Percentiles rank a stretch among this genome's conserved stretches.
Conservation (phyloP, 805 yeast species). For the Komagataella pastoris region DNA sequence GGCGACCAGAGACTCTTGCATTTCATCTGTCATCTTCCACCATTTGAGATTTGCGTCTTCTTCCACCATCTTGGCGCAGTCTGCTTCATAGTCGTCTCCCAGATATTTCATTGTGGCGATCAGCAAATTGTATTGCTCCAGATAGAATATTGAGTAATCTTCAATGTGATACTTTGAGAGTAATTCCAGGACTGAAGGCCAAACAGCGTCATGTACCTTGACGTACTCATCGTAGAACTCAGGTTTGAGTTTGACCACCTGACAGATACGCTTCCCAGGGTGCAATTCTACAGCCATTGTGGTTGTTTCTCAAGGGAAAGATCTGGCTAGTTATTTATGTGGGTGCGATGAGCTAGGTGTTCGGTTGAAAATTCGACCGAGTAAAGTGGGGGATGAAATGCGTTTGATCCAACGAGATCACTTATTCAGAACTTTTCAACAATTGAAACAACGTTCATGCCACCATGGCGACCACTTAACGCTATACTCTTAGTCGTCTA, state of each 20-base stretch:
- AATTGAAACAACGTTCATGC: too few relatives aligned
- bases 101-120: slow-evolving; percentile 24
- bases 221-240: slow-evolving; percentile 24
- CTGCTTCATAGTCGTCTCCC: slow-evolving; percentile 23
- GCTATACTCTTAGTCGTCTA: too few relatives aligned
- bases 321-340: background rate
- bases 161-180: slow-evolving; percentile 22
- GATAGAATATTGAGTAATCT: slow-evolving; percentile 25
- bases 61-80: slow-evolving; percentile 16
- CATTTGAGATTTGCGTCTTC: slow-evolving; percentile 24
- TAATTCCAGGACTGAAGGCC: slow-evolving; percentile 18
- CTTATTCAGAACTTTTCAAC: too few relatives aligned
- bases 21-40: slow-evolving; percentile 25
- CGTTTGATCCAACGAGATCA: background rate
- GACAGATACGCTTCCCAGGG: slow-evolving; percentile 25
- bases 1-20: slow-evolving; percentile 24
- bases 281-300: slow-evolving; percentile 7
- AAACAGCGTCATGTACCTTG: slow-evolving; percentile 16
- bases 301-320: background rate
- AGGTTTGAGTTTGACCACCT: slow-evolving; percentile 23
- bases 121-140: slow-evolving; percentile 16
- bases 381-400: background rate
- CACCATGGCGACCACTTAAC: too few relatives aligned
- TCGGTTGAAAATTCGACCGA: background rate
- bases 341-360: background rate